These are phyloP conservation scores for Cetraspora pellucida DNA, from an alignment of 192 early-diverging fungal genomes.

Conservation along the genomic window DNA sequence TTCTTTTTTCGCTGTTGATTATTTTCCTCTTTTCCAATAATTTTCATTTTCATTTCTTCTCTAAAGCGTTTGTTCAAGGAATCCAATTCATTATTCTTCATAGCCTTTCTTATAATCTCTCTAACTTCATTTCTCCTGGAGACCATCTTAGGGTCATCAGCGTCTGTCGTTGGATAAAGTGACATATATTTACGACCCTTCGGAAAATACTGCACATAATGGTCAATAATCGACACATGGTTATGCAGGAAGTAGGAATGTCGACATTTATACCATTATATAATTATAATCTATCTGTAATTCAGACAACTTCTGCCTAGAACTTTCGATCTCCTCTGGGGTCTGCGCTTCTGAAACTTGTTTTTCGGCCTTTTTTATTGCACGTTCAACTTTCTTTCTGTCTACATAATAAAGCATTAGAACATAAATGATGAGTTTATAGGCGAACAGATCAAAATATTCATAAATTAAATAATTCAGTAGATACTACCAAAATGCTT, in stretches of 20 bases:
- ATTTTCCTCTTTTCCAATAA: not conserved
- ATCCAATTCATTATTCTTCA: conserved; percentile 8
- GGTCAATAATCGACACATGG: not conserved
- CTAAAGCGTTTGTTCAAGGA: conserved; percentile 5
- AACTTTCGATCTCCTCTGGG: conserved; percentile 37
- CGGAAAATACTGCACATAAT: conserved; percentile 41
- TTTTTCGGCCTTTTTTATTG: conserved; percentile 42
- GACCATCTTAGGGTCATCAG: conserved; percentile 35
- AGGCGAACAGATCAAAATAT: not conserved
- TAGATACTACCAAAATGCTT: conserved; percentile 50
- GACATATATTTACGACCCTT: conserved; percentile 48
- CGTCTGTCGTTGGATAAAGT: conserved; percentile 43
- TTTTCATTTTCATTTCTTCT: not conserved
- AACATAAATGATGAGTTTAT: not conserved
- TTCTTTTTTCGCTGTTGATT: not conserved
- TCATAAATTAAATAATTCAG: not conserved
- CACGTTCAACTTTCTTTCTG: conserved; percentile 48
- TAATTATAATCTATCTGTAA: conserved; percentile 40
- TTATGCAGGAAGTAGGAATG: not conserved
- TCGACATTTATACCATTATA: conserved; percentile 31
- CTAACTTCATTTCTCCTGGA: not conserved
- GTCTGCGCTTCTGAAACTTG: conserved; percentile 35
- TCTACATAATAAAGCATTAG: conserved; percentile 36
- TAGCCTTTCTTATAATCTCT: not conserved
- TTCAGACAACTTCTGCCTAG: conserved; percentile 39